Evolutionary conservation across 176 grass and related monocot genomes (phyloP).

Genomic region (Cenchrus purpureus): DNA sequence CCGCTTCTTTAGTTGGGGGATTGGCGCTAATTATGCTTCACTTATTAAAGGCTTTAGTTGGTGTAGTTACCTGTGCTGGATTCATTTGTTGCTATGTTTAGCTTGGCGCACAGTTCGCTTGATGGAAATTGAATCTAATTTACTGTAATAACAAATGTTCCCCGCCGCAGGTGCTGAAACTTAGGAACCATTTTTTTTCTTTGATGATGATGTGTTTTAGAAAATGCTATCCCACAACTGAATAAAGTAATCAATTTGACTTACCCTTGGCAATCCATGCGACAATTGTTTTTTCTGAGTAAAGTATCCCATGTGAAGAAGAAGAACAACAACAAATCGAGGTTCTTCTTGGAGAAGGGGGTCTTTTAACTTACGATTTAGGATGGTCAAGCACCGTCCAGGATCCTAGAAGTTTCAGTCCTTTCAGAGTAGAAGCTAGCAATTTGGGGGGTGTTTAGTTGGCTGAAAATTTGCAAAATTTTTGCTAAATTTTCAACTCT

Average conservation of each 20-base stretch:
- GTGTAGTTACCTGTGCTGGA: neutral
- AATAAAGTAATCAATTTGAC: constrained; percentile 22
- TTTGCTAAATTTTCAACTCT: too few relatives aligned
- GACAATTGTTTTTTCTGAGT: neutral
- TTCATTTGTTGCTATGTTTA: neutral
- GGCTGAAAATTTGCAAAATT: too few relatives aligned
- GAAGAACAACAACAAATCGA: constrained; percentile 11
- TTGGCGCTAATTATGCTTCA: neutral
- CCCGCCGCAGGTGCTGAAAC: neutral
- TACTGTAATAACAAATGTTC: neutral
- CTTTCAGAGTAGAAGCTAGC: constrained; percentile 21
- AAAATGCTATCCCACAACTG: constrained; percentile 4
- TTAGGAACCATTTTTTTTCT: constrained; percentile 24
- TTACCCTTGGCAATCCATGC: constrained; percentile 10
- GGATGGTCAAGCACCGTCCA: constrained; percentile 23
- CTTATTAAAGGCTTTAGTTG: neutral
- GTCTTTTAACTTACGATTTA: constrained; percentile 23
- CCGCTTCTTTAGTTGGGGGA: neutral
- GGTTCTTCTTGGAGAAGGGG: constrained; percentile 10
- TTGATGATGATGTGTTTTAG: constrained; percentile 31
- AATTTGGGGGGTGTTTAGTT: neutral
- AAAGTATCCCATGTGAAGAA: constrained; percentile 2
- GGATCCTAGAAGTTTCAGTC: constrained; percentile 17
- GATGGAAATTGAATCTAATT: constrained; percentile 1
- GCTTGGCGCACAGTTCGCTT: neutral